Percentiles rank a stretch among this genome's conserved stretches.
Conservation (phyloP, 495 filamentous ascomycete species). For the Penicillium crystallinum region DNA sequence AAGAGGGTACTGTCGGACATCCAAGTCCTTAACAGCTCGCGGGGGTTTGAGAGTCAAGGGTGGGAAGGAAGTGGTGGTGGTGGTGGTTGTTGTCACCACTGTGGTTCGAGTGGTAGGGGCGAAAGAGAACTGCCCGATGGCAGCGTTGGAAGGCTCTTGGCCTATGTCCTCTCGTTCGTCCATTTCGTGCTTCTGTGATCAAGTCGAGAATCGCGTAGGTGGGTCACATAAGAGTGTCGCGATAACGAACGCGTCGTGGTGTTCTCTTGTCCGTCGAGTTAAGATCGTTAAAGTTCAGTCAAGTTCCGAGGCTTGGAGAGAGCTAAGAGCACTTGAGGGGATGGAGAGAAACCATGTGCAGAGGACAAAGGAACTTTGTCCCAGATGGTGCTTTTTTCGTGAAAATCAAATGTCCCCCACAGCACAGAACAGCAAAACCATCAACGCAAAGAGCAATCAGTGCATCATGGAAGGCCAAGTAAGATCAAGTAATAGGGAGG, state of each 20-base stretch:
- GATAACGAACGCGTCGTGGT: conserved; percentile 19
- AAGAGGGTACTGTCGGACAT: conserved; percentile 85
- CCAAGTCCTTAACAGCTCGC: conserved; percentile 65
- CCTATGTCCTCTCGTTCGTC: conserved; percentile 21
- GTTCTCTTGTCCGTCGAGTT: too few relatives aligned
- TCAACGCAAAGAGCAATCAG: conserved; percentile 9
- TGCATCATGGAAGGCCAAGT: neutral
- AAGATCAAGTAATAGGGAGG: neutral
- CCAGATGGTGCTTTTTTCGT: conserved; percentile 2
- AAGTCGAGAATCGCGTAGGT: conserved; percentile 13
- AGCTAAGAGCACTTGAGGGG: conserved; percentile 15
- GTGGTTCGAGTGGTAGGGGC: conserved; percentile 70
- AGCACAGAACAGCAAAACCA: conserved; percentile 26
- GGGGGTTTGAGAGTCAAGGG: conserved; percentile 75
- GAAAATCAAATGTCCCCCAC: conserved; percentile 16
- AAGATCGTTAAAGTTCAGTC: conserved; percentile 11
- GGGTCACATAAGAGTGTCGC: conserved; percentile 10
- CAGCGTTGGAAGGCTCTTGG: conserved; percentile 23
- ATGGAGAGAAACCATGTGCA: conserved; percentile 10
- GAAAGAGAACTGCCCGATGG: conserved; percentile 62
- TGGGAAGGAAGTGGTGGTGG: conserved; percentile 83
- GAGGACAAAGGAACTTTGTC: conserved; percentile 14
- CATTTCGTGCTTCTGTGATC: conserved; percentile 25
- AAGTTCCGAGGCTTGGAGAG: conserved; percentile 9
- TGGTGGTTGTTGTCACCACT: conserved; percentile 89